These are phyloP conservation scores for Neckera pumila DNA, from an alignment of 225 moss, liverwort and hornwort genomes.

Conservation along the genomic window DNA sequence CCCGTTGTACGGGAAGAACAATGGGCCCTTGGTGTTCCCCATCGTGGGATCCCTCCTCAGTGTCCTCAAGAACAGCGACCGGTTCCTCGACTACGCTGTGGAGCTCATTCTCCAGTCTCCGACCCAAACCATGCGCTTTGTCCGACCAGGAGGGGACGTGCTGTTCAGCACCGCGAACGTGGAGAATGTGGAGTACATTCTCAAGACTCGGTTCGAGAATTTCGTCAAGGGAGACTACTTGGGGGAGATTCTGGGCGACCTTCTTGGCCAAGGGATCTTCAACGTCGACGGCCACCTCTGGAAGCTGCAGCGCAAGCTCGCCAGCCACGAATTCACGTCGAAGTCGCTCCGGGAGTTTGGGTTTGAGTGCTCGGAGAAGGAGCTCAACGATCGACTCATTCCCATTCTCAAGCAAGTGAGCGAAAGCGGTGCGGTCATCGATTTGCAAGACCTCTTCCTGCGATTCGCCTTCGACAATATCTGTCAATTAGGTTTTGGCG, in stretches of 20 bases:
- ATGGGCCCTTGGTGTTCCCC: conserved; percentile 6
- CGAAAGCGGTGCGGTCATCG: no score
- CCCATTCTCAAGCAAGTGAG: no score
- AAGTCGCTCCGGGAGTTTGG: no score
- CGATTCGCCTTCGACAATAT: no score
- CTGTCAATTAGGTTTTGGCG: no score
- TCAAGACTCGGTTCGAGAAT: conserved; percentile 45
- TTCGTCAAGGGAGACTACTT: conserved; percentile 19
- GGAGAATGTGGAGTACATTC: conserved; percentile 12
- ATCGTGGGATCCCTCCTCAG: conserved; percentile 3
- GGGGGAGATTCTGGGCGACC: not conserved
- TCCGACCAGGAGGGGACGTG: not conserved
- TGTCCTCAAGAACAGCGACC: not conserved
- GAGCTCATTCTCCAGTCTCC: conserved; percentile 5
- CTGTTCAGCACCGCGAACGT: conserved; percentile 13
- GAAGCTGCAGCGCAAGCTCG: no score
- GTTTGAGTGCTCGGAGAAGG: no score
- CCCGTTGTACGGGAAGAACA: not conserved
- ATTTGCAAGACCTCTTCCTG: no score
- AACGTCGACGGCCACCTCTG: no score
- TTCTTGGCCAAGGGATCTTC: conserved; percentile 27
- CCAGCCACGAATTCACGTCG: no score
- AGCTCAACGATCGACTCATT: no score
- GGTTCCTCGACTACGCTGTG: conserved; percentile 1
- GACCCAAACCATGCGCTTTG: conserved; percentile 12